phyloP scores from a whole-genome alignment of 2,329 filamentous ascomycete species.

The Alternaria sp. region DNA sequence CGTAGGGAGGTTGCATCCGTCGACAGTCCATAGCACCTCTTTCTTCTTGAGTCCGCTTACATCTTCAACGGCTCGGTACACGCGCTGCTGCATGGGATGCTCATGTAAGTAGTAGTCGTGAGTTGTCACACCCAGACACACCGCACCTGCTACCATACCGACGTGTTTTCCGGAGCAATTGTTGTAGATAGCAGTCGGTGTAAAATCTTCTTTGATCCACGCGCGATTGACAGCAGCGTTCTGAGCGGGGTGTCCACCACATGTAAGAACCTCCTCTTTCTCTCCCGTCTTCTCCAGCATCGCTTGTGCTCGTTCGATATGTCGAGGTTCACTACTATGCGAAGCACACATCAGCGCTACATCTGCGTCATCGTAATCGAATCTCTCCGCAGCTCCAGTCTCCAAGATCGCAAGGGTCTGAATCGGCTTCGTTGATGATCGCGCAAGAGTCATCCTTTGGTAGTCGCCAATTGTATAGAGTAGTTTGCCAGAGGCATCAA shows the following conservation, averaged over 20 bases:
- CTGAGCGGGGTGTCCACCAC: background rate
- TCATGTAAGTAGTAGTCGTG: background rate
- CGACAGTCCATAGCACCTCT: background rate
- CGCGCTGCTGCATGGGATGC: constrained; percentile 38
- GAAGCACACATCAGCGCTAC: constrained; percentile 1
- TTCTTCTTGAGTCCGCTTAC: background rate
- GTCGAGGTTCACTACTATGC: background rate
- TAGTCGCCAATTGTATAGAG: background rate
- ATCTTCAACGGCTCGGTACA: constrained; percentile 46
- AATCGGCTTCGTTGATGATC: background rate
- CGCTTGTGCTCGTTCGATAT: background rate
- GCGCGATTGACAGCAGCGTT: constrained; percentile 37
- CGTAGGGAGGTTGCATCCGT: background rate
- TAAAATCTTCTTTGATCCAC: constrained; percentile 51
- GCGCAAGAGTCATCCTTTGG: background rate
- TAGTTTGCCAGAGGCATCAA: background rate
- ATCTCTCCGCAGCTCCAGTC: background rate
- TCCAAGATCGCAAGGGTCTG: background rate
- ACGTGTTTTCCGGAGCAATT: constrained; percentile 60
- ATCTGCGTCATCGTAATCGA: background rate
- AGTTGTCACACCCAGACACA: constrained; percentile 39
- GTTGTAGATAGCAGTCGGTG: constrained; percentile 50
- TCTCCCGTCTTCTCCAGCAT: background rate
- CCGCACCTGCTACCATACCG: constrained; percentile 55
- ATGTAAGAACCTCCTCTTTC: background rate